Evolutionary conservation across 768 basidiomycete species (phyloP), one percentile per base, ranked within the genome.

Genomic region (Jaapia argillacea): DNA sequence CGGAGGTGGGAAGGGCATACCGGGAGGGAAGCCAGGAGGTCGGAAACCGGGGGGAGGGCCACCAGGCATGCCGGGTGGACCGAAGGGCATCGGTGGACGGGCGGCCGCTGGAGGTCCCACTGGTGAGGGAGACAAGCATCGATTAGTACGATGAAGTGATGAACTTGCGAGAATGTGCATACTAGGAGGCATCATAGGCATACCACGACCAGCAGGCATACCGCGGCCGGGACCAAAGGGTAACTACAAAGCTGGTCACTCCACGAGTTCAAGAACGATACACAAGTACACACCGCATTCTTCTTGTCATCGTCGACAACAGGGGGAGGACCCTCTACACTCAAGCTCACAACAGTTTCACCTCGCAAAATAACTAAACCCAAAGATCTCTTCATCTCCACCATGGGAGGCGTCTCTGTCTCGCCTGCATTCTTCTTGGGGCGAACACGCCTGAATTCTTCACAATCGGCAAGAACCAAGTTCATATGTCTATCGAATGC

Each of bases 401-500:
- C 90, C 61, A 81, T 78, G 1, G 77, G 77, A 5, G 75, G 78
- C 3, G 78, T 74, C 59, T 82, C 87, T 28, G 58, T 63, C 65
- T 79, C 81, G 22, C 86, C 87, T 12, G 77, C 59, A 69, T 94
- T 87, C 71, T 91, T 91, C 73, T 98, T 97, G 28, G 85, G 85
- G 51, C 86, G 70, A 33, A 98, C 81, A 51, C 86, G 80, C 55
- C 96, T 70, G 60, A 98, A 99, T 65, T 99, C 96, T 64, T 99
- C 96, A 58, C 93, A 97, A 54, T 98, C 96, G 13, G 94, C 92
- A 43, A 99, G 69, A 36, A 99, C 96, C 54, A 99, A 73, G 68
- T 99, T 99, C 96, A 98, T 99, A 66, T 99, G 96, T 58, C 88
- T 84, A 70, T 99, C 96, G 62, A 97, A 99, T 42, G 96, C 96